Base-by-base conservation (phyloP, 2,329 filamentous ascomycete species). In the Plenodomus tracheiphilus region DNA sequence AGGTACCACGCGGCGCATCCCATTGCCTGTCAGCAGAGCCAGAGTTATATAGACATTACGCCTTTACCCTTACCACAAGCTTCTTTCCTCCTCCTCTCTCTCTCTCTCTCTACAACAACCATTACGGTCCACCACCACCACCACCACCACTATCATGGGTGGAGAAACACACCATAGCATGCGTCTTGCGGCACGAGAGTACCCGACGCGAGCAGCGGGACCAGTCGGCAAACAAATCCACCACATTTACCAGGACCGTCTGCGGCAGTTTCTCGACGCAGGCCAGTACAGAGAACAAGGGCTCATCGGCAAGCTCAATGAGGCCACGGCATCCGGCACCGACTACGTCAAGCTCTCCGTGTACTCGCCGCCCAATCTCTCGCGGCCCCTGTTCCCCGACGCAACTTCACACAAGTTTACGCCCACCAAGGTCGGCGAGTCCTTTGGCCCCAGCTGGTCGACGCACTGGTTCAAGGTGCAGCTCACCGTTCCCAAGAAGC, bases 391-490 rank as follows among this genome's bases (percentile, higher is more conserved):
- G 3, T 99, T 99, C 76, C 77, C 92, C 55, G 90, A 97, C 47
- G 93, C 92, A 11, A 84, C 79, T 11, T 81, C 78, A n/a, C 85
- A 95, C 59, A 77, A 86, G 6, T 99, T 93, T 77, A 82, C 81
- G 43, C 81, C 86, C 41, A 88, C 92, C 8, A 77, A 82, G 16
- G 85, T 91, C 46, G 92, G 93, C 50, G 81, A 87, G 49, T 84
- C 79, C 6, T 97, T 97, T 62, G 94, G 94, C 0, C 94, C 94
- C 2, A 94, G 91, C 30, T 99, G 94, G 94, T 88, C 91, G 1
- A 99, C 94, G 8, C 94, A 97, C 73, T 99, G 94, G 94, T 96
- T 99, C 81, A 89, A 86, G 62, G 83, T 97, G 47, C 78, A 86
- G 47, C 76, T 99, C 54, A 89, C 83, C 4, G 81, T 97, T 13